Evolutionary conservation across 306 rosid genomes (phyloP).

Genomic region (Vicia villosa): DNA sequence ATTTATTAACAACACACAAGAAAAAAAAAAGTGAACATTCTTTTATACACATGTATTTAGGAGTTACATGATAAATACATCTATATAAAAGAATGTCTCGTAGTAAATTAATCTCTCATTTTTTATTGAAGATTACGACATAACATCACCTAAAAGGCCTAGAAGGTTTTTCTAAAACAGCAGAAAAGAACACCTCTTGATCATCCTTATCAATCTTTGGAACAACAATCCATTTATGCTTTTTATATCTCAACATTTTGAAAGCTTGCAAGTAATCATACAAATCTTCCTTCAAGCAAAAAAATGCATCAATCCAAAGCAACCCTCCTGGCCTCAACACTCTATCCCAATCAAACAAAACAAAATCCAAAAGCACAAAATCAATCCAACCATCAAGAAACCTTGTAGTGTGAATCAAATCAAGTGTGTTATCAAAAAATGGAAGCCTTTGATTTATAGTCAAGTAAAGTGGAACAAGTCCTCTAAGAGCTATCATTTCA

Average conservation of each 20-base stretch:
- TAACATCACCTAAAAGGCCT: slow-evolving; percentile 61
- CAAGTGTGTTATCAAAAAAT: slow-evolving; percentile 69
- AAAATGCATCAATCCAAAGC: slow-evolving; percentile 80
- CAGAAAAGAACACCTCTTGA: slow-evolving; percentile 72
- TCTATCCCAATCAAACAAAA: slow-evolving; percentile 77
- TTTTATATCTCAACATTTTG: slow-evolving; percentile 60
- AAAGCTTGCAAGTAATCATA: slow-evolving; percentile 61
- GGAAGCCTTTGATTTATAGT: slow-evolving; percentile 74
- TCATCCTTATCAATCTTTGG: slow-evolving; percentile 76
- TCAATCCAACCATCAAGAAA: slow-evolving; percentile 89
- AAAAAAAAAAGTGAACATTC: background rate
- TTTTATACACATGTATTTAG: background rate
- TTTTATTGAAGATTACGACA: background rate
- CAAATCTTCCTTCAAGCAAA: slow-evolving; percentile 69
- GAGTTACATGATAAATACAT: background rate
- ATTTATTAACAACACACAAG: slow-evolving; percentile 13
- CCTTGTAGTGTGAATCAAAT: slow-evolving; percentile 79
- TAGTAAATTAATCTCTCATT: background rate
- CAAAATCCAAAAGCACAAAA: slow-evolving; percentile 65
- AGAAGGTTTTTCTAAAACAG: slow-evolving; percentile 69
- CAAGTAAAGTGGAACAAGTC: slow-evolving; percentile 70
- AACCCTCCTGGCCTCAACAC: slow-evolving; percentile 80
- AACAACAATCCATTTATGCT: slow-evolving; percentile 67
- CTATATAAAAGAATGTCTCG: background rate
- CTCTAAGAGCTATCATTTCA: slow-evolving; percentile 78